A percentile compares a stretch with the other conserved stretches of the same genome.
These are phyloP conservation scores for Escovopsis sp. DNA, from an alignment of 2,329 filamentous ascomycete species.

Conservation along the genomic window DNA sequence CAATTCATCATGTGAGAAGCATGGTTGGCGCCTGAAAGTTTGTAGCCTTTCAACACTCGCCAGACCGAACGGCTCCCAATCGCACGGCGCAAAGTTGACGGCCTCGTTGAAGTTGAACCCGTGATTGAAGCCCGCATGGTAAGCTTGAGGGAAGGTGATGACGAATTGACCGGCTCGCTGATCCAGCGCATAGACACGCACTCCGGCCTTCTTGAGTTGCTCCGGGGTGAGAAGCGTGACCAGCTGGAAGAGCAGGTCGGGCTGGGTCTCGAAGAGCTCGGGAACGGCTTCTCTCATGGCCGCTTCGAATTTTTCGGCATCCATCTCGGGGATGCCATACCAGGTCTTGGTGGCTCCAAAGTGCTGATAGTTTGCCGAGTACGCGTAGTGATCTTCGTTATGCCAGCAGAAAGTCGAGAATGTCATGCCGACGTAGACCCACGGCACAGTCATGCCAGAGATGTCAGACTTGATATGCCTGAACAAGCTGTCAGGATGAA, in stretches of 20 bases:
- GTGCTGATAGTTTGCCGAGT: conserved; percentile 96
- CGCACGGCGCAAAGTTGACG: conserved; percentile 88
- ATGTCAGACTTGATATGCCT: conserved; percentile 96
- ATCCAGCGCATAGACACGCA: conserved; percentile 87
- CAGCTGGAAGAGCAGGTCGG: conserved; percentile 88
- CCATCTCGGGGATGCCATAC: conserved; percentile 93
- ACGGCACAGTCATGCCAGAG: conserved; percentile 97
- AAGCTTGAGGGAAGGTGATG: conserved; percentile 91
- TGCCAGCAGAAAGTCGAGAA: conserved; percentile 99
- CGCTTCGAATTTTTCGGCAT: conserved; percentile 86
- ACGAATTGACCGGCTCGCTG: conserved; percentile 93
- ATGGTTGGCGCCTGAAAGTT: conserved; percentile 78
- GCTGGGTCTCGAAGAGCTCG: conserved; percentile 92
- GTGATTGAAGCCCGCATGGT: conserved; percentile 96
- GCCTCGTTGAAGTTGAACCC: conserved; percentile 99
- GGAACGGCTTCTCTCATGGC: conserved; percentile 93
- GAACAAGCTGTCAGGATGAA: conserved; percentile 85
- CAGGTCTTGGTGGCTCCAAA: conserved; percentile 97
- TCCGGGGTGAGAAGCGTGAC: conserved; percentile 93
- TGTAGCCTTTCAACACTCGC: conserved; percentile 75
- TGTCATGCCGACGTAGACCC: conserved; percentile 98
- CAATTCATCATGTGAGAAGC: conserved; percentile 94
- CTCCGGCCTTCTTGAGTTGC: conserved; percentile 81
- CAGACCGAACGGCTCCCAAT: conserved; percentile 90
- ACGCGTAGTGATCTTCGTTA: conserved; percentile 95